phyloP scores from a whole-genome alignment of 2,329 filamentous ascomycete species.

The Penicillium olsonii region DNA sequence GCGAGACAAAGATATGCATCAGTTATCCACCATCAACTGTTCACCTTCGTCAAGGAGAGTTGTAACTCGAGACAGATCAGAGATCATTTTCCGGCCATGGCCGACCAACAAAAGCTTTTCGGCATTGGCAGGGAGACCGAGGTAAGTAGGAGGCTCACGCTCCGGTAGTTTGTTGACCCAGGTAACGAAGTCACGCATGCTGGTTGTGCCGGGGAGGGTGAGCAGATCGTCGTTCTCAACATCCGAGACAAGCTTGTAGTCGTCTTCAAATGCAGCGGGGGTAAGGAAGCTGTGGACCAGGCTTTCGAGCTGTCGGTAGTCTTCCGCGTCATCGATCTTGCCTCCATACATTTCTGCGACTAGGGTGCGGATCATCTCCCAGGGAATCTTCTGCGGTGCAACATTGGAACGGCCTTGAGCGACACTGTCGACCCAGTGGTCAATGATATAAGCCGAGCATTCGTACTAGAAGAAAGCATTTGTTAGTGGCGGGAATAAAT shows the following conservation, averaged over 20 bases:
- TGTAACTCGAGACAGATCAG: constrained; percentile 79
- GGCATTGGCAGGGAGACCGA: constrained; percentile 90
- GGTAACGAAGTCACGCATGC: constrained; percentile 78
- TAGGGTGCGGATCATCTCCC: constrained; percentile 90
- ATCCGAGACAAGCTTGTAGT: constrained; percentile 81
- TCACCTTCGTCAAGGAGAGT: constrained; percentile 92
- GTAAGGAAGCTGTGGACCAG: constrained; percentile 81
- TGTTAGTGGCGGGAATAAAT: constrained; percentile 19
- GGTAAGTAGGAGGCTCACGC: constrained; percentile 91
- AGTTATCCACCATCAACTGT: constrained; percentile 73
- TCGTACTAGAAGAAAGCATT: constrained; percentile 68
- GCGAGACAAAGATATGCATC: constrained; percentile 9
- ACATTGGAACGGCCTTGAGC: constrained; percentile 88
- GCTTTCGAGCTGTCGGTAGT: constrained; percentile 71
- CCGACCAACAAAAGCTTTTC: constrained; percentile 93
- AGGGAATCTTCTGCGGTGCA: constrained; percentile 89
- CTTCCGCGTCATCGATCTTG: constrained; percentile 89
- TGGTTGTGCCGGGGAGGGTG: constrained; percentile 76
- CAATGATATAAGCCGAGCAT: constrained; percentile 93
- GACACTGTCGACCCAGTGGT: constrained; percentile 85
- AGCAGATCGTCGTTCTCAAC: constrained; percentile 63
- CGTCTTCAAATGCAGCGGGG: constrained; percentile 85
- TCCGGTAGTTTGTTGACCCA: constrained; percentile 94
- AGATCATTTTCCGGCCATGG: constrained; percentile 80
- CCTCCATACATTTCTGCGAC: constrained; percentile 95